Percentiles rank a stretch among this genome's conserved stretches.
phyloP scores from a whole-genome alignment of 495 filamentous ascomycete species.

The Talaromyces wortmannii region DNA sequence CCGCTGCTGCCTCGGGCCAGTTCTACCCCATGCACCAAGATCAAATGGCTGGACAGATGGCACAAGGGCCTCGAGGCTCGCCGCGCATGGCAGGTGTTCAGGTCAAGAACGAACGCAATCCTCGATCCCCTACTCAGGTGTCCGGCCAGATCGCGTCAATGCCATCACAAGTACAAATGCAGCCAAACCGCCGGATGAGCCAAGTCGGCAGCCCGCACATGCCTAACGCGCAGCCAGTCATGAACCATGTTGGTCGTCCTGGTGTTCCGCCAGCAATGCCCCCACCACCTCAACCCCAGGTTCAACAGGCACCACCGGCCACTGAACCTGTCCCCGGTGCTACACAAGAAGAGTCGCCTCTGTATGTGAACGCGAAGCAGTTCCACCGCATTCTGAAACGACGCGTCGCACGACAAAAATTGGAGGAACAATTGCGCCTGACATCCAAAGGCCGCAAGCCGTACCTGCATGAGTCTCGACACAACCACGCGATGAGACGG shows the following conservation, averaged over 20 bases:
- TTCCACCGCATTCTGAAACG: slow-evolving; percentile 96
- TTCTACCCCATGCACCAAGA: slow-evolving; percentile 44
- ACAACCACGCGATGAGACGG: slow-evolving; percentile 97
- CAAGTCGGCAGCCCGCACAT: slow-evolving; percentile 45
- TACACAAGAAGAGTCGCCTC: slow-evolving; percentile 77
- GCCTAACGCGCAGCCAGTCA: slow-evolving; percentile 35
- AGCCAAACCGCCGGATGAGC: slow-evolving; percentile 40
- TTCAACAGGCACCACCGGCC: slow-evolving; percentile 66
- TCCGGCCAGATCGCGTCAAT: slow-evolving; percentile 44
- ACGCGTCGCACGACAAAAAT: slow-evolving; percentile 82
- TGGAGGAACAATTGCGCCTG: slow-evolving; percentile 84
- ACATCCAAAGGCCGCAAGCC: slow-evolving; percentile 95
- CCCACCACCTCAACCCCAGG: slow-evolving; percentile 40
- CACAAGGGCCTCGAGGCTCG: slow-evolving; percentile 39
- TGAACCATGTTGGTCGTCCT: slow-evolving; percentile 42
- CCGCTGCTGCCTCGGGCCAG: slow-evolving; percentile 46
- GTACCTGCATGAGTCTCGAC: slow-evolving; percentile 96
- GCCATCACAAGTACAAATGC: slow-evolving; percentile 41
- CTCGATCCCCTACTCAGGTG: slow-evolving; percentile 44
- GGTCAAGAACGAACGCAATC: slow-evolving; percentile 45
- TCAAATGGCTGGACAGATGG: slow-evolving; percentile 41
- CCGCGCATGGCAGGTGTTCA: slow-evolving; percentile 43
- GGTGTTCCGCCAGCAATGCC: slow-evolving; percentile 41
- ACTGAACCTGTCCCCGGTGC: slow-evolving; percentile 71
- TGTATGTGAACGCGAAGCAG: slow-evolving; percentile 98